A percentile compares a stretch with the other conserved stretches of the same genome.
These are phyloP conservation scores for Ascochyta clinopodiicola DNA, from an alignment of 2,329 filamentous ascomycete species.

Conservation along the genomic window DNA sequence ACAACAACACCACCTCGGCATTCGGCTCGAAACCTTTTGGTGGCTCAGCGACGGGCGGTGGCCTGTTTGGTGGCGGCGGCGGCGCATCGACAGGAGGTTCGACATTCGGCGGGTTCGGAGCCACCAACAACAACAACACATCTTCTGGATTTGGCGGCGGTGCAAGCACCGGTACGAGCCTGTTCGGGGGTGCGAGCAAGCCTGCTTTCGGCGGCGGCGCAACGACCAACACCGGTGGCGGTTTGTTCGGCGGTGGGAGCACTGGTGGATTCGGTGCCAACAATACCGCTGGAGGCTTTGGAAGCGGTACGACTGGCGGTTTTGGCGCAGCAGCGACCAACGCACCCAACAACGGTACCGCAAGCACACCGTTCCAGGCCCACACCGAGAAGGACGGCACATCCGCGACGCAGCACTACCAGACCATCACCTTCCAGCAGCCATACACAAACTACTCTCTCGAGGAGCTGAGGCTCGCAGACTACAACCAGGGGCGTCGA, in stretches of 20 bases:
- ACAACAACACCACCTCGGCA: conserved; percentile 27
- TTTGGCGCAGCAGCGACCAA: conserved; percentile 34
- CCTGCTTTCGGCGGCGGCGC: conserved; percentile 35
- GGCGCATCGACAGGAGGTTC: conserved; percentile 23
- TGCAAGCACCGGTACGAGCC: conserved; percentile 35
- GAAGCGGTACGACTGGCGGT: conserved; percentile 35
- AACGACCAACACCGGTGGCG: conserved; percentile 32
- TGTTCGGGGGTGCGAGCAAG: conserved; percentile 42
- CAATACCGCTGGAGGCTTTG: conserved; percentile 33
- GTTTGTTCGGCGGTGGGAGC: conserved; percentile 39
- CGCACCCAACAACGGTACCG: conserved; percentile 66
- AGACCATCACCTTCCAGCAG: conserved; percentile 79
- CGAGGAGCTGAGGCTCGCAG: conserved; percentile 71
- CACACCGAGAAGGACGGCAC: conserved; percentile 74
- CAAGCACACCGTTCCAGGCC: conserved; percentile 68
- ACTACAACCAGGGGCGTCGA: conserved; percentile 86
- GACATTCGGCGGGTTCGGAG: conserved; percentile 32
- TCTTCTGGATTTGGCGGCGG: conserved; percentile 34
- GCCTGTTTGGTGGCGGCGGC: conserved; percentile 43
- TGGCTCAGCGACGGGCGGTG: conserved; percentile 40
- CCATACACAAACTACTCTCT: conserved; percentile 88
- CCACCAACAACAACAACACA: conserved; percentile 26
- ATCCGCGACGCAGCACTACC: conserved; percentile 68
- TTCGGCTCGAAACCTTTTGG: conserved; percentile 45
- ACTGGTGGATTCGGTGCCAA: conserved; percentile 39